Base-by-base conservation (phyloP, 805 yeast genomes). In the Hanseniaspora thailandica region DNA sequence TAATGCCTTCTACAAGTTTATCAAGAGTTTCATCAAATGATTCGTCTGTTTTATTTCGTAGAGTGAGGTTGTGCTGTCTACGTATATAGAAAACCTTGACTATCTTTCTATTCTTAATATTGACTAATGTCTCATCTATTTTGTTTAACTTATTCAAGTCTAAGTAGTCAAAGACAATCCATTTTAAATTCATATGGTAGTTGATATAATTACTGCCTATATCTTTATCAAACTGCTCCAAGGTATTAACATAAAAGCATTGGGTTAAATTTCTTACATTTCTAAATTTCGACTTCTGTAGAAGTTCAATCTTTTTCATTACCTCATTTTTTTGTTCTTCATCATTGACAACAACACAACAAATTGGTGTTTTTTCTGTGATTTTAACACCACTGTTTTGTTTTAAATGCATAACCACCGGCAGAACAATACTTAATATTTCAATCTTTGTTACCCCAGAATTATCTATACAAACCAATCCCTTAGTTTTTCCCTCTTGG, bases 81-180 rank as follows among this genome's bases (percentile, higher is more conserved):
- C 52, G 31, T 4, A 47, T 30, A 22, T 38, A 39, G 15, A 47
- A 38, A 2, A 31, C 34, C n/a, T 30, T 38, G n/a, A 10, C 22
- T 4, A 40, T 28, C 10, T 30, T 47, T 22, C 41, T 47, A 7
- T 8, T 40, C 15, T 47, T 47, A 7, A 47, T 39, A 17, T 39
- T 47, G 19, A 22, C 10, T 1, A 39, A 8, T 2, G 31, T 15
- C 4, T 39, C 39, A 39, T 47, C 52, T 8, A 47, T n/a, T 28
- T 39, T 33, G 4, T 5, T 22, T 1, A 39, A 13, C 7, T 20
- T 20, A 12, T 39, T 30, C 5, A 40, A 5, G 17, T 39, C 36
- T 4, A 47, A 12, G n/a, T 25, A 47, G n/a, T 47, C 52, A 20
- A 39, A 41, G 3, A 47, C 35, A 20, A 47, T 10, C 34, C 43